These are phyloP conservation scores for Piloderma croceum DNA, from an alignment of 768 basidiomycete genomes.

Conservation along the genomic window DNA sequence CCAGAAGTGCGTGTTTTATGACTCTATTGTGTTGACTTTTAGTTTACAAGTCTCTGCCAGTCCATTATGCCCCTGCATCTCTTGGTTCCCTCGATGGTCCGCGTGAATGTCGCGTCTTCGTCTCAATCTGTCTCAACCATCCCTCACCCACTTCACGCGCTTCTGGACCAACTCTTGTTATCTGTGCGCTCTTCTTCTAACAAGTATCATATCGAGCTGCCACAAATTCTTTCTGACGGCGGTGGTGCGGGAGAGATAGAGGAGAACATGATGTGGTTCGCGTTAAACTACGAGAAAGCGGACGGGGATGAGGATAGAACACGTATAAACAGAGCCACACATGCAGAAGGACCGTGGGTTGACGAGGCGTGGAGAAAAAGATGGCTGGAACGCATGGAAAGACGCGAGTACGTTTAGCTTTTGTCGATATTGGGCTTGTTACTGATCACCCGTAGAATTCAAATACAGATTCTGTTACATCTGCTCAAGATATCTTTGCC, in stretches of 20 bases:
- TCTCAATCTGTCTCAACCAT: constrained; percentile 15
- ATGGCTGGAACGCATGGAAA: constrained; percentile 65
- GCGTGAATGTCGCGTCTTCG: constrained; percentile 34
- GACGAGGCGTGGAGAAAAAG: constrained; percentile 48
- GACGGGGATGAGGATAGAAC: constrained; percentile 29
- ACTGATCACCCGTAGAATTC: constrained; percentile 42
- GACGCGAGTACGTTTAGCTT: constrained; percentile 48
- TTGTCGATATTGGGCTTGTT: not conserved
- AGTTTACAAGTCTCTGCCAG: constrained; percentile 29
- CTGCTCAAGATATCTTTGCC: constrained; percentile 61
- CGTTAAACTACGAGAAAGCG: constrained; percentile 55
- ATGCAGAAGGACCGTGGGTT: constrained; percentile 34
- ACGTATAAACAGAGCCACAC: constrained; percentile 12
- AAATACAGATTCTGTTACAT: constrained; percentile 71
- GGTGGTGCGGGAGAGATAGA: constrained; percentile 61
- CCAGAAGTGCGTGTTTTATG: constrained; percentile 49
- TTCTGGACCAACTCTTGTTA: constrained; percentile 59
- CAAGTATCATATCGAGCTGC: constrained; percentile 65
- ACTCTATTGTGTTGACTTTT: not conserved
- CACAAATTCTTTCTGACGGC: constrained; percentile 50
- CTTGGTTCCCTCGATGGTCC: constrained; percentile 50
- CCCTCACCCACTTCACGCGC: constrained; percentile 50
- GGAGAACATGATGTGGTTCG: constrained; percentile 76
- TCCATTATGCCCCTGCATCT: constrained; percentile 64
- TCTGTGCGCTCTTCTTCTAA: constrained; percentile 46